Evolutionary conservation across 768 basidiomycete species (phyloP).

Genomic region (Porpolomopsis calyptriformis): DNA sequence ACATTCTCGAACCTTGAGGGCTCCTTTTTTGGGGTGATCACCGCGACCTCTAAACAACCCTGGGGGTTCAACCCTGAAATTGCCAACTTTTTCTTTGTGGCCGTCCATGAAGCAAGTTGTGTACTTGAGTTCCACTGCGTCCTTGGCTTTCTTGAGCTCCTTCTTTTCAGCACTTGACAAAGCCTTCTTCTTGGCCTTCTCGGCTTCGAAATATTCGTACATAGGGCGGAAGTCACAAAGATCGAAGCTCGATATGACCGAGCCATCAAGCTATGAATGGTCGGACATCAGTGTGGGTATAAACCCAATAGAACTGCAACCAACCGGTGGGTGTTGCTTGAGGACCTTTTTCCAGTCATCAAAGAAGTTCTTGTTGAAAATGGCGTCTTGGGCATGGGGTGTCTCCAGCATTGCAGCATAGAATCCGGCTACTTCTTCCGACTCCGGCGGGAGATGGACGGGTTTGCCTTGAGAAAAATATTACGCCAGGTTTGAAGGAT

Average conservation of each 20-base stretch:
- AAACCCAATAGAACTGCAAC: conserved; percentile 21
- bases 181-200: conserved; percentile 88
- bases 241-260: conserved; percentile 64
- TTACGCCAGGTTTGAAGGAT: conserved; percentile 4
- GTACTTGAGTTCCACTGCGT: conserved; percentile 77
- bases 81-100: conserved; percentile 95
- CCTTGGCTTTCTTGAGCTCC: conserved; percentile 74
- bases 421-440: conserved; percentile 96
- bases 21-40: conserved; percentile 96
- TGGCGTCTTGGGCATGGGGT: conserved; percentile 79
- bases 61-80: conserved; percentile 96
- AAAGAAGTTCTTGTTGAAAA: conserved; percentile 94
- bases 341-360: conserved; percentile 75
- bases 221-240: conserved; percentile 92
- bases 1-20: conserved; percentile 60
- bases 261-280: conserved; percentile 47
- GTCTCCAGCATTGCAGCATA: conserved; percentile 89
- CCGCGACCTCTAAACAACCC: conserved; percentile 97
- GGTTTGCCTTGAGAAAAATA: conserved; percentile 46
- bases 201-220: conserved; percentile 83
- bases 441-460: conserved; percentile 68
- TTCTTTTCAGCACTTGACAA: conserved; percentile 85
- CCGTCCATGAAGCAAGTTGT: conserved; percentile 84
- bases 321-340: conserved; percentile 73
- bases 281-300: conserved; percentile 5